Conservation (phyloP, 2,329 filamentous ascomycete species). For the Claviceps pusilla region DNA sequence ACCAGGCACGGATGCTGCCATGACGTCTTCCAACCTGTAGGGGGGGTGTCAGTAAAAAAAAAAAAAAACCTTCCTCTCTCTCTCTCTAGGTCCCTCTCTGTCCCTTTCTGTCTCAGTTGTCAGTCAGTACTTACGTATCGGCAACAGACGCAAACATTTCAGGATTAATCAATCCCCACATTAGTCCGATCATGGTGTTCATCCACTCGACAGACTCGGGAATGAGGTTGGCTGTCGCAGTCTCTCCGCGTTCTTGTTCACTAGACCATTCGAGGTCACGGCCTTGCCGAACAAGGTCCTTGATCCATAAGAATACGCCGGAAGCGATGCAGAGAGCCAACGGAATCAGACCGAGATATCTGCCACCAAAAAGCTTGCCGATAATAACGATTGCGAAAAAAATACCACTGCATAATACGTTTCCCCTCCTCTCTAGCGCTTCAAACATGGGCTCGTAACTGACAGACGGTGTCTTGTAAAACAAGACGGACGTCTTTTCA, state of each 20-base stretch:
- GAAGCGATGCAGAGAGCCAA: conserved; percentile 57
- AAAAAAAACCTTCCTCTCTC: too few species aligned
- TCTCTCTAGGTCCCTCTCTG: background rate
- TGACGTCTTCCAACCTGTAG: conserved; percentile 52
- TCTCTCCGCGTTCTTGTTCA: conserved; percentile 72
- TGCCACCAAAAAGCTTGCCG: conserved; percentile 66
- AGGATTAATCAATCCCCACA: conserved; percentile 87
- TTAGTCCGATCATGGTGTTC: conserved; percentile 69
- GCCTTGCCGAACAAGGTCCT: conserved; percentile 70
- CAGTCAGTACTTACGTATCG: conserved; percentile 44
- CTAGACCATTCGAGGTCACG: conserved; percentile 76
- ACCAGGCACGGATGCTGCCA: conserved; percentile 85
- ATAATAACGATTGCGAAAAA: conserved; percentile 60
- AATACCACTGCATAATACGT: conserved; percentile 53
- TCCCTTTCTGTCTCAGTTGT: background rate
- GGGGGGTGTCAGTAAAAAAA: background rate
- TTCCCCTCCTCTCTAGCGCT: conserved; percentile 59
- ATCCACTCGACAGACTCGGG: conserved; percentile 94
- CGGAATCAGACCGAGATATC: conserved; percentile 60
- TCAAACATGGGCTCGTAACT: conserved; percentile 82
- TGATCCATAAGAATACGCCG: conserved; percentile 78
- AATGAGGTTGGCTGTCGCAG: conserved; percentile 73
- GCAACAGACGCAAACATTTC: conserved; percentile 87
- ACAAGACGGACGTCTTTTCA: conserved; percentile 91
- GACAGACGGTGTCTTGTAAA: conserved; percentile 83